Percentiles rank a stretch among this genome's conserved stretches.
Evolutionary conservation across 164 flowering plant species (phyloP).

Genomic region (Protea cynaroides): DNA sequence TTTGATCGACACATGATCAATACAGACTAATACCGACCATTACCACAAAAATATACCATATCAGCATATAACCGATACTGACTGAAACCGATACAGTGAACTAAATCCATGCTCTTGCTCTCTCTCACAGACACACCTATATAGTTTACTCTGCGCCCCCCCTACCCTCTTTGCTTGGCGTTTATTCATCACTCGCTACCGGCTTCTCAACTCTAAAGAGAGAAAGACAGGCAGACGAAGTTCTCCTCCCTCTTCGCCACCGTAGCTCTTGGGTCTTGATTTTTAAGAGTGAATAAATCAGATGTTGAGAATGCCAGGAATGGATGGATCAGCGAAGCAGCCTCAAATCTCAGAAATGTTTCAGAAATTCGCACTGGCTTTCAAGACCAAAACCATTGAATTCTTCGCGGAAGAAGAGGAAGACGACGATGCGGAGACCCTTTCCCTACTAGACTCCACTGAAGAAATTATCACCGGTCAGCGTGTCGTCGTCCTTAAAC

Average conservation of each 20-base stretch:
- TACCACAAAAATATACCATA: too few species aligned
- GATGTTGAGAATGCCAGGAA: slow-evolving; percentile 25
- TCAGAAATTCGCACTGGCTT: slow-evolving; percentile 81
- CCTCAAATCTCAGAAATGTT: slow-evolving; percentile 86
- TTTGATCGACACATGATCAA: too few species aligned
- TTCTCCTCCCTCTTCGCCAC: too few species aligned
- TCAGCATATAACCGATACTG: too few species aligned
- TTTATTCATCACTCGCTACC: background rate
- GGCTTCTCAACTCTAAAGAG: background rate
- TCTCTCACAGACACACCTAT: too few species aligned
- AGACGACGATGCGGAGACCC: slow-evolving; percentile 27
- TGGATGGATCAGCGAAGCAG: slow-evolving; percentile 45
- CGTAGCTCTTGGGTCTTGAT: too few species aligned
- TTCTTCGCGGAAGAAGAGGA: slow-evolving; percentile 78
- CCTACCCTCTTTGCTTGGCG: background rate
- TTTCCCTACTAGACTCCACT: slow-evolving; percentile 61
- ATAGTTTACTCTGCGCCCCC: too few species aligned
- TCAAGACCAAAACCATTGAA: slow-evolving; percentile 84
- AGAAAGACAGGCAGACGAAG: too few species aligned
- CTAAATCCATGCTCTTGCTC: too few species aligned
- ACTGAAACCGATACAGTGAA: too few species aligned
- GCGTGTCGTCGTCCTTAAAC: slow-evolving; percentile 75
- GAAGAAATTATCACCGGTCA: slow-evolving; percentile 69
- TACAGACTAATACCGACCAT: too few species aligned
- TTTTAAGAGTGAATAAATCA: too few species aligned